These are phyloP conservation scores for Sporobolomyces pararoseus DNA, from an alignment of 768 basidiomycete genomes.

Conservation along the genomic window DNA sequence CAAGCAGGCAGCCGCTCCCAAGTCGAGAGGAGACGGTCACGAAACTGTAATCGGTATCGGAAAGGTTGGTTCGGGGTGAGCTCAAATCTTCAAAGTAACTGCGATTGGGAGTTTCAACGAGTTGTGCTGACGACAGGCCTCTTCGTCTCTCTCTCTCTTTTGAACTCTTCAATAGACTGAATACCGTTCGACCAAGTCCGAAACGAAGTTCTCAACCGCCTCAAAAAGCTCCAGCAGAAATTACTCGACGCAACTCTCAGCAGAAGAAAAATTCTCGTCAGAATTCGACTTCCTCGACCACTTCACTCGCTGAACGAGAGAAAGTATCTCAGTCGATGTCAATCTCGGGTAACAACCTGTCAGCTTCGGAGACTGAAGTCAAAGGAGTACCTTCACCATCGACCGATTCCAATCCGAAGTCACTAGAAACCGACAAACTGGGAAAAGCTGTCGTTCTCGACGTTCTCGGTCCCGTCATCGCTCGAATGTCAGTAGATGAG, in stretches of 20 bases:
- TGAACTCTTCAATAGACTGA: slow-evolving; percentile 51
- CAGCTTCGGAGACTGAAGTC: too few relatives aligned
- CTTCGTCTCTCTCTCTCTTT: background rate
- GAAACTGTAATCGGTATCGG: slow-evolving; percentile 40
- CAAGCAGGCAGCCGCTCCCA: slow-evolving; percentile 25
- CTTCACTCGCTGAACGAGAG: too few relatives aligned
- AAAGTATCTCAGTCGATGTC: too few relatives aligned
- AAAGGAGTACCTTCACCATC: too few relatives aligned
- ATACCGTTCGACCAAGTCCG: slow-evolving; percentile 90
- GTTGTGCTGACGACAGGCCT: too few relatives aligned
- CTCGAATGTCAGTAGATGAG: background rate
- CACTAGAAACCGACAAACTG: slow-evolving; percentile 13
- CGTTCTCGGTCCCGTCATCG: slow-evolving; percentile 42
- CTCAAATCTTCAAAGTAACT: background rate
- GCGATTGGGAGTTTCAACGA: too few relatives aligned
- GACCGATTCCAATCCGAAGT: background rate
- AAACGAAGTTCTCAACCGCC: slow-evolving; percentile 78
- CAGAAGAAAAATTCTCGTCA: slow-evolving; percentile 2
- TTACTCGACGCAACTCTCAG: slow-evolving; percentile 60
- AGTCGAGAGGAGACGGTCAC: slow-evolving; percentile 40
- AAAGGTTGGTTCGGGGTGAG: slow-evolving; percentile 43
- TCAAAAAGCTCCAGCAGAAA: slow-evolving; percentile 71
- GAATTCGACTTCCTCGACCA: background rate
- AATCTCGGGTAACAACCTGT: too few relatives aligned
- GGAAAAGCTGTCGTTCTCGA: slow-evolving; percentile 66